phyloP scores from a whole-genome alignment of 495 filamentous ascomycete species.

The Neurospora cerealis region DNA sequence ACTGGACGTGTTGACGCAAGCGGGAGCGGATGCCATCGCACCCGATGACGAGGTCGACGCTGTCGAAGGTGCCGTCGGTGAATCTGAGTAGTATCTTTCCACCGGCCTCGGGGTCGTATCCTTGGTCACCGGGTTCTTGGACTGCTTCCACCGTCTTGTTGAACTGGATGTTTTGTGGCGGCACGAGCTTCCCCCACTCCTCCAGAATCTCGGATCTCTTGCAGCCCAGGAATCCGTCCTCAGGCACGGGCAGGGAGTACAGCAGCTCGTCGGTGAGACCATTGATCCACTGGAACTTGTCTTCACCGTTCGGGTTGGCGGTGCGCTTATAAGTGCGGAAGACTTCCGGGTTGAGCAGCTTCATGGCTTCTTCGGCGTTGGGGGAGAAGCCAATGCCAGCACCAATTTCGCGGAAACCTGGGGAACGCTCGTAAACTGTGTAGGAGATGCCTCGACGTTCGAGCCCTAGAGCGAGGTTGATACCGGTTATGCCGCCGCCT shows the following conservation, averaged over 20 bases:
- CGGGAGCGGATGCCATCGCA: conserved; percentile 37
- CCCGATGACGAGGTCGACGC: conserved; percentile 31
- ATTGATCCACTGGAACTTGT: conserved; percentile 37
- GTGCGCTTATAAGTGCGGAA: conserved; percentile 24
- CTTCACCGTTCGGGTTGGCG: conserved; percentile 27
- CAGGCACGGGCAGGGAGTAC: conserved; percentile 26
- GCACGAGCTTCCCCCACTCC: conserved; percentile 27
- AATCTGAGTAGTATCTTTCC: conserved; percentile 21
- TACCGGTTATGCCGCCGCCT: conserved; percentile 51
- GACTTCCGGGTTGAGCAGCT: conserved; percentile 32
- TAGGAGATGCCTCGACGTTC: conserved; percentile 38
- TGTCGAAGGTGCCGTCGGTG: conserved; percentile 21
- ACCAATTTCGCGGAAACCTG: conserved; percentile 45
- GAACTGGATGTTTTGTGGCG: conserved; percentile 17
- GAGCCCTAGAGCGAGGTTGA: conserved; percentile 45
- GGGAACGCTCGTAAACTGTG: conserved; percentile 47
- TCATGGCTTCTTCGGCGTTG: conserved; percentile 47
- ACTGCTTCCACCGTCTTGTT: conserved; percentile 16
- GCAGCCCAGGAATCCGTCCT: conserved; percentile 33
- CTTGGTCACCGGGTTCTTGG: background rate
- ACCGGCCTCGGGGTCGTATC: conserved; percentile 1
- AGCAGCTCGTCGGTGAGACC: conserved; percentile 24
- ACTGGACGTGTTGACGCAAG: conserved; percentile 24
- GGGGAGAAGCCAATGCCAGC: conserved; percentile 51
- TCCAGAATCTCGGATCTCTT: conserved; percentile 32